Evolutionary conservation across 1,284 basidiomycete species (phyloP), one percentile per base, ranked within the genome.

Genomic region (Pseudozyma hubeiensis): DNA sequence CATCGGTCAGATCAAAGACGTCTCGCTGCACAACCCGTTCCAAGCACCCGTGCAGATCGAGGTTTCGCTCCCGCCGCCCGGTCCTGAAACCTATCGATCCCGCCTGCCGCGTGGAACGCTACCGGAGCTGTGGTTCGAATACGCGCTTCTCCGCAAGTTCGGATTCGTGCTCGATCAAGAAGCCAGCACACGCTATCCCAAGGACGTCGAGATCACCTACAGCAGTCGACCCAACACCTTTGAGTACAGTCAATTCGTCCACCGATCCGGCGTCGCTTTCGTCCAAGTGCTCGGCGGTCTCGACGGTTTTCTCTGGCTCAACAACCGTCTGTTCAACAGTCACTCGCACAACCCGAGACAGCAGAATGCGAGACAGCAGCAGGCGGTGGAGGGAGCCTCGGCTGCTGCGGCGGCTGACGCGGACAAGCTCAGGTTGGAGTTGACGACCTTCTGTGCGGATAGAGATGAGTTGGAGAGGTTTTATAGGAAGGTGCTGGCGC

Each of bases 151-250:
- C 53, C 56, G 82, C 13, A 57, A 61, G 43, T 83, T 75, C 30
- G 81, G 82, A 8, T 84, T 84, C 41, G 77, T 84, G 34, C 64
- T 84, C 30, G 83, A 84, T 54, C 82, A 83, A 54, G 83, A 84
- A 58, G 81, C 83, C 10, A 57, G 63, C 16, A 40, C 47, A 1
- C 44, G 76, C 14, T 84, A 81, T 55, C 75, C 75, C 0, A 47
- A 51, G 39, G 65, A 81, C 19, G 64, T 82, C 4, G 73, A 80
- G 49, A 69, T 83, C 31, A 65, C 64, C 13, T 84, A 83, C 55
- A 73, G 71, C 24, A 78, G 75, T n/a, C 58, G 83, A n/a, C 83
- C 83, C 30, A 76, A 67, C 37, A 54, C 77, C 48, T 83, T 84
- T 49, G 82, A 83, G 51, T 77, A 77, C 48, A 67, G 68, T 30